phyloP scores from a whole-genome alignment of 805 yeast genomes.

The Schizosaccharomyces osmophilus region DNA sequence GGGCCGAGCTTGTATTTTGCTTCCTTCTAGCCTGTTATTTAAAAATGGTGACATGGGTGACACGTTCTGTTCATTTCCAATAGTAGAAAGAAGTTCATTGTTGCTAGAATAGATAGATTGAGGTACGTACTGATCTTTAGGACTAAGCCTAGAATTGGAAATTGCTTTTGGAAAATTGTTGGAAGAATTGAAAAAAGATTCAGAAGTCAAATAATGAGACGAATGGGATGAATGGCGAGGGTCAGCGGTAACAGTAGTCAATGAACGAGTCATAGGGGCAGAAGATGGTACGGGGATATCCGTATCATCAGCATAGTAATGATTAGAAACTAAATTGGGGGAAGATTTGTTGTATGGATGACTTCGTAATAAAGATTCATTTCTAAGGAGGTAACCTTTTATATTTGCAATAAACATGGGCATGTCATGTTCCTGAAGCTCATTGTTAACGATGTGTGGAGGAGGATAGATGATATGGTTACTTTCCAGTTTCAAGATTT shows the following conservation, averaged over 20 bases:
- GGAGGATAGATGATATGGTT: conserved; percentile 36
- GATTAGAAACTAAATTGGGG: neutral
- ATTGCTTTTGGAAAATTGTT: too few relatives aligned
- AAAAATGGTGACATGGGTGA: too few relatives aligned
- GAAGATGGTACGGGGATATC: neutral
- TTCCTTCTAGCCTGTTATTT: neutral
- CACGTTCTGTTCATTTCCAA: too few relatives aligned
- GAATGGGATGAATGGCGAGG: neutral
- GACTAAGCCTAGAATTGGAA: too few relatives aligned
- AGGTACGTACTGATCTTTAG: too few relatives aligned
- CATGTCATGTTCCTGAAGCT: neutral
- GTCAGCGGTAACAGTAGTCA: neutral
- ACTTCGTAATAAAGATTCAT: neutral
- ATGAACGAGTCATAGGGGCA: neutral
- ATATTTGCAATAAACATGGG: neutral
- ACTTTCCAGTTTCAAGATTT: conserved; percentile 33
- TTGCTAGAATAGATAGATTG: too few relatives aligned
- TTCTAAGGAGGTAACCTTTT: neutral
- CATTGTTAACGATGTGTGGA: conserved; percentile 4
- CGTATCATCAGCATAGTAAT: neutral
- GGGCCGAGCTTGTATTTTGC: neutral
- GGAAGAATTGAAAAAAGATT: neutral
- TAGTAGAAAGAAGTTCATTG: too few relatives aligned
- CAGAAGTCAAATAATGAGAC: neutral
- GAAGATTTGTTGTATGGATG: neutral